Base-by-base conservation (phyloP, 2,329 filamentous ascomycete genomes). In the Didymella pomorum region DNA sequence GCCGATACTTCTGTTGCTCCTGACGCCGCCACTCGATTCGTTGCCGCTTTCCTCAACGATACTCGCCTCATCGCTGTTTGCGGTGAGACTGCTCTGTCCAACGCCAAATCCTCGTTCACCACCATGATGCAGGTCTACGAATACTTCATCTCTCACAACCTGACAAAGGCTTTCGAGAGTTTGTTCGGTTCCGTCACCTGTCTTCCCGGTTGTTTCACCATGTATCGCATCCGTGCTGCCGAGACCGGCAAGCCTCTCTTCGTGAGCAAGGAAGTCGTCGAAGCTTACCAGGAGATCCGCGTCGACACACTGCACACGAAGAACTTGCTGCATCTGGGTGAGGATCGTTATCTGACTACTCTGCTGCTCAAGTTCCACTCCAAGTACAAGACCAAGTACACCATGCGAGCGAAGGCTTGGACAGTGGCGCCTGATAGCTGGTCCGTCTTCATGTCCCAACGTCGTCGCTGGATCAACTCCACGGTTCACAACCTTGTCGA, bases 91-190 rank as follows among this genome's bases (percentile, higher is more conserved):
- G 90, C 90, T 16, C 83, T 99, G 46, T 93, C 89, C 63, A 99
- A 99, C 74, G 91, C 93, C 60, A 97, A 97, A 78, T 85, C 90
- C 7, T 97, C 94, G 1, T 92, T 96, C 73, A 87, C 96, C 67
- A 99, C 95, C 50, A 98, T 98, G 94, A 99, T 99, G 76, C 95
- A 99, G 79, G 94, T 99, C 31, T 99, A 98, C 83, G 94, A 99
- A 79, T 99, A 99, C 84, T 99, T 93, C 82, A 99, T 99, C 72
- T 98, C 94, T 50, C 94, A 99, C 83, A 96, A 98, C 76, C 80
- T 99, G 68, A 89, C 91, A 68, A 98, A 99, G 81, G 95, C 94
- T 12, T 99, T 99, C 76, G 94, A 98, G 79, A 95, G 91, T 80
- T 84, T 99, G 70, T 99, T 99, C 74, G 95, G 94, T 57, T 96